Evolutionary conservation across 108 stramenopile genomes (phyloP).

Genomic region (Poteriospumella lacustris): DNA sequence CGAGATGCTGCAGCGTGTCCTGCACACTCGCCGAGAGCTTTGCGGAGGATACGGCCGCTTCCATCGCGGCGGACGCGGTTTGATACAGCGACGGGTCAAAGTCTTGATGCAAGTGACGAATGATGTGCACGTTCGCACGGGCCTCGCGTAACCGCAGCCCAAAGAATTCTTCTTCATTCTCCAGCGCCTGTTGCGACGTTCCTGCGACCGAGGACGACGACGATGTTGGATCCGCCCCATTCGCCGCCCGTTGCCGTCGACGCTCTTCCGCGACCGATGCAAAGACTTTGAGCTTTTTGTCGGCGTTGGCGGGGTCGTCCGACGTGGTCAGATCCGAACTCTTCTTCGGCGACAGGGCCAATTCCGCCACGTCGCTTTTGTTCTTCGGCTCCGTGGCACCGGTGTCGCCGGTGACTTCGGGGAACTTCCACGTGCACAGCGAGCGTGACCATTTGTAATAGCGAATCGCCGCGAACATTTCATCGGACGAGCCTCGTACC

Average conservation of each 20-base stretch:
- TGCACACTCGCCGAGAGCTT: not conserved
- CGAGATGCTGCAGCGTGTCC: not conserved
- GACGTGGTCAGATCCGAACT: too few species aligned
- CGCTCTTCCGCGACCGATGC: too few species aligned
- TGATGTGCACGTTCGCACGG: not conserved
- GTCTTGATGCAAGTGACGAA: constrained; percentile 24
- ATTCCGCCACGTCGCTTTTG: too few species aligned
- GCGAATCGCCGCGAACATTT: not conserved
- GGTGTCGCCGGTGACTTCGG: constrained; percentile 10
- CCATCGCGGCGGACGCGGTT: not conserved
- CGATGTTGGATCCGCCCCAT: too few species aligned
- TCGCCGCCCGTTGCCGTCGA: too few species aligned
- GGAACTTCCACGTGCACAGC: constrained; percentile 2
- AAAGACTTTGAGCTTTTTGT: too few species aligned
- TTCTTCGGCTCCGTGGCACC: too few species aligned
- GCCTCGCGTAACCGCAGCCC: not conserved
- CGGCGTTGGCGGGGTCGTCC: too few species aligned
- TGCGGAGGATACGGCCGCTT: not conserved
- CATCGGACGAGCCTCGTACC: not conserved
- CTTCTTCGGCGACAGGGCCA: too few species aligned
- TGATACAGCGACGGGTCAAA: not conserved
- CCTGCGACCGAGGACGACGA: too few species aligned
- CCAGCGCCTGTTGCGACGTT: too few species aligned
- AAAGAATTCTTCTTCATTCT: constrained; percentile 21
- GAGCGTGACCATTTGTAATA: constrained; percentile 16